Percentiles rank a stretch among this genome's conserved stretches.
phyloP scores from a whole-genome alignment of 2,329 filamentous ascomycete species.

The Fusarium veterinarium region DNA sequence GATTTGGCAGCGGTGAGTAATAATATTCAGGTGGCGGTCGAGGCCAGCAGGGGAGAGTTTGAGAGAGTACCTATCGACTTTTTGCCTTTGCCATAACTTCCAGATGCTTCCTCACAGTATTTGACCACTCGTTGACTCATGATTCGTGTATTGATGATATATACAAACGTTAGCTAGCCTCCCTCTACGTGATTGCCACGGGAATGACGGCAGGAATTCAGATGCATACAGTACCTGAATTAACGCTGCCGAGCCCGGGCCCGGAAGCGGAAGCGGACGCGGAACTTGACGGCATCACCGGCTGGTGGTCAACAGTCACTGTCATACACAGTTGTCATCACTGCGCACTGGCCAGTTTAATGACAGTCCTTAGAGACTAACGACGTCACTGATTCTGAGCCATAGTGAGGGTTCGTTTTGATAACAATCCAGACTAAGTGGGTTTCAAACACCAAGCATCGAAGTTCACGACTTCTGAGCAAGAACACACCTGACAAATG shows the following conservation, averaged over 20 bases:
- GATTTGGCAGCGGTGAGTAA: constrained; percentile 10
- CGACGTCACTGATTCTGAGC: constrained; percentile 20
- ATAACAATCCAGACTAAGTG: constrained; percentile 5
- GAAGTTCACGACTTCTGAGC: background rate
- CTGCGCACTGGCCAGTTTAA: constrained; percentile 2
- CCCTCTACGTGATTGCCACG: background rate
- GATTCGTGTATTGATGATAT: background rate
- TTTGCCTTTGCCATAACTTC: constrained; percentile 11
- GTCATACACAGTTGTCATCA: background rate
- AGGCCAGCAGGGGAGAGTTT: constrained; percentile 7
- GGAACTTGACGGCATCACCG: constrained; percentile 27
- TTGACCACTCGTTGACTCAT: constrained; percentile 17
- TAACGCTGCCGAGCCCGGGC: constrained; percentile 9
- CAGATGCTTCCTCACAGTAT: constrained; percentile 16
- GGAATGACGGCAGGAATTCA: background rate
- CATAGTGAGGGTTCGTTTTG: background rate
- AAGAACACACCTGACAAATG: background rate
- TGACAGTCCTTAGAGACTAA: background rate
- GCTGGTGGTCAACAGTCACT: background rate
- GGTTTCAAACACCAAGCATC: background rate
- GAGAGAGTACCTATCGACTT: background rate
- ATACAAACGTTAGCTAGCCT: background rate
- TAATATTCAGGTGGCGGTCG: constrained; percentile 14
- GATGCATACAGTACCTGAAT: background rate
- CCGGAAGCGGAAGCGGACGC: constrained; percentile 1